Evolutionary conservation across 2,329 filamentous ascomycete genomes (phyloP), one percentile per base, ranked within the genome.

Genomic region (Fusarium odoratissimum): DNA sequence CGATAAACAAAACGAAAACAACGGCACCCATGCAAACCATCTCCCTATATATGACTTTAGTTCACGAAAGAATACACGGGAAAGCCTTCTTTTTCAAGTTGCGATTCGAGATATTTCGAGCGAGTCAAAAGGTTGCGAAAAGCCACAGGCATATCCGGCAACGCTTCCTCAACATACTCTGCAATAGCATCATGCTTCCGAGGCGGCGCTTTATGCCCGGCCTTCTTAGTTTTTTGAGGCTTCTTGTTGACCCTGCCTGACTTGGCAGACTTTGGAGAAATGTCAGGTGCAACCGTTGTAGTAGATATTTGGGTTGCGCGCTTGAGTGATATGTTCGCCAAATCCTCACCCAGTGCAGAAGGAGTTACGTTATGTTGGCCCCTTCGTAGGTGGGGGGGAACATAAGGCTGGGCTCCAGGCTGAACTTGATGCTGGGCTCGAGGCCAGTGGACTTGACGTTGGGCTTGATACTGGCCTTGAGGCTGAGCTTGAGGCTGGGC

Each of bases 91-190:
- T 31, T 33, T 7, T 40, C 28, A 13, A 76, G 59, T 37, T 45
- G 70, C 17, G 37, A 42, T 9, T 72, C 69, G 3, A 76, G 59
- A n/a, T 69, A 46, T 45, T 55, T 41, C 9, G 61, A 40, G 7
- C 75, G 69, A 41, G 49, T 31, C 19, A 64, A 45, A 38, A 77
- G 59, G 33, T 76, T 77, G 28, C 63, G 73, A 37, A 77, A 58
- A 37, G 74, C 72, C 30, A 75, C 64, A 30, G 75, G 75, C 67
- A 75, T 55, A 19, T 52, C 42, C 6, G 65, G 56, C 38, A 73
- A 33, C 17, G 44, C 41, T 19, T 46, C 23, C n/a, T 61, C 38
- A 12, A 65, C 59, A 56, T 42, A 45, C 6, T 41, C 21, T 19
- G 56, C 35, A n/a, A 67, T 31, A 30, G 23, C 17, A 35, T 19